A percentile compares a stretch with the other conserved stretches of the same genome.
These are phyloP conservation scores for Angomonas deanei DNA, from an alignment of 208 protist species.

Conservation along the genomic window DNA sequence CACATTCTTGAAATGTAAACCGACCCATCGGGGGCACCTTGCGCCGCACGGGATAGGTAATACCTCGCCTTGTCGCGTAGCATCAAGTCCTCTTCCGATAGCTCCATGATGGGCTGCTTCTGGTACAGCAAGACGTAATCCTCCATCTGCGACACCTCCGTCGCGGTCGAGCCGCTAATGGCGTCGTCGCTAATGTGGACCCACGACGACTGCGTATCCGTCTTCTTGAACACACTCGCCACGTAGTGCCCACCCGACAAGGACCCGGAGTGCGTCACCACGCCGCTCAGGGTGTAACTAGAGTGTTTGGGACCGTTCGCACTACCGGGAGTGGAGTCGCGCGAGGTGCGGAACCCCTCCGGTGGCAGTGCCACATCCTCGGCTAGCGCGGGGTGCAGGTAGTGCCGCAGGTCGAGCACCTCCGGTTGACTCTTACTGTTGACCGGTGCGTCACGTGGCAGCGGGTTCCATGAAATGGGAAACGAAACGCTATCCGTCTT, in stretches of 20 bases:
- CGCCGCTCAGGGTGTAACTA: conserved; percentile 76
- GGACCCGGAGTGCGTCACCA: conserved; percentile 83
- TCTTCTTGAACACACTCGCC: conserved; percentile 59
- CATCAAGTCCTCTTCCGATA: conserved; percentile 16
- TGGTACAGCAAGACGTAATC: conserved; percentile 86
- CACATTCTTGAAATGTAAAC: conserved; percentile 82
- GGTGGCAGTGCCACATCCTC: conserved; percentile 19
- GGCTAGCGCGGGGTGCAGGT: conserved; percentile 39
- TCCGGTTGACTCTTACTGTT: conserved; percentile 21
- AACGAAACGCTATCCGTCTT: conserved; percentile 81
- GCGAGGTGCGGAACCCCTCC: neutral
- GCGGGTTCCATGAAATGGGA: conserved; percentile 58
- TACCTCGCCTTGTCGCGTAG: conserved; percentile 59
- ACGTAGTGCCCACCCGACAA: conserved; percentile 86
- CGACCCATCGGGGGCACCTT: neutral
- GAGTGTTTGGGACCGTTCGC: conserved; percentile 18
- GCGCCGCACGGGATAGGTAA: conserved; percentile 19
- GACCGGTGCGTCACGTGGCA: conserved; percentile 14
- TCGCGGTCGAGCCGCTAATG: conserved; percentile 18
- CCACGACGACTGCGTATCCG: conserved; percentile 39
- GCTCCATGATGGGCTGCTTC: conserved; percentile 55
- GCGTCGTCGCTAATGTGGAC: conserved; percentile 78
- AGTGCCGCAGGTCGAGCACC: conserved; percentile 52
- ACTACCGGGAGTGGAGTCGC: neutral
- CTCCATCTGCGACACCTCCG: conserved; percentile 44